phyloP scores from a whole-genome alignment of 306 rosid genomes.

The Luffa aegyptiaca region DNA sequence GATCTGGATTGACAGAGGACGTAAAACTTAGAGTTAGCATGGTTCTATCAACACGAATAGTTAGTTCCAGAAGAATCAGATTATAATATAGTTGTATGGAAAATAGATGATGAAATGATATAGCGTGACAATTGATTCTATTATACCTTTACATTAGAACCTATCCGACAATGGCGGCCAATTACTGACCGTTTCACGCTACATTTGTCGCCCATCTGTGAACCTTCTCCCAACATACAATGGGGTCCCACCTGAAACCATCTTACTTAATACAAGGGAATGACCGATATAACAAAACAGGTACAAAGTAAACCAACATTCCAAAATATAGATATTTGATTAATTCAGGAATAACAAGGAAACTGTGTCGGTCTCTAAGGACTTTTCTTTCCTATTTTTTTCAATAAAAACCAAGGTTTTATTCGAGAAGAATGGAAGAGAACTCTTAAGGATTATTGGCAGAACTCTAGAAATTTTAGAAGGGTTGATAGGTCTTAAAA shows the following conservation, averaged over 20 bases:
- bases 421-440: too few species aligned
- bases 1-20: constrained; percentile 31
- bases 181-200: constrained; percentile 93
- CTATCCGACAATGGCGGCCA: constrained; percentile 98
- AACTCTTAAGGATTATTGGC: neutral
- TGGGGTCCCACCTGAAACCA: constrained; percentile 89
- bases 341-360: neutral
- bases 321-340: neutral
- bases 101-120: neutral
- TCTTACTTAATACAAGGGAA: constrained; percentile 11
- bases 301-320: constrained; percentile 4
- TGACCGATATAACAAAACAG: constrained; percentile 13
- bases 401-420: too few species aligned
- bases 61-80: neutral
- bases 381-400: neutral
- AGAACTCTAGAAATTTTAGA: neutral
- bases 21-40: neutral
- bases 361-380: neutral
- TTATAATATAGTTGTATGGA: neutral
- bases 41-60: neutral
- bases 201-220: constrained; percentile 95
- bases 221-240: constrained; percentile 98
- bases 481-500: neutral
- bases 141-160: constrained; percentile 86
- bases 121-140: neutral